Base-by-base conservation (phyloP, 1,284 basidiomycete species). In the Tetrapyrgos nigripes region DNA sequence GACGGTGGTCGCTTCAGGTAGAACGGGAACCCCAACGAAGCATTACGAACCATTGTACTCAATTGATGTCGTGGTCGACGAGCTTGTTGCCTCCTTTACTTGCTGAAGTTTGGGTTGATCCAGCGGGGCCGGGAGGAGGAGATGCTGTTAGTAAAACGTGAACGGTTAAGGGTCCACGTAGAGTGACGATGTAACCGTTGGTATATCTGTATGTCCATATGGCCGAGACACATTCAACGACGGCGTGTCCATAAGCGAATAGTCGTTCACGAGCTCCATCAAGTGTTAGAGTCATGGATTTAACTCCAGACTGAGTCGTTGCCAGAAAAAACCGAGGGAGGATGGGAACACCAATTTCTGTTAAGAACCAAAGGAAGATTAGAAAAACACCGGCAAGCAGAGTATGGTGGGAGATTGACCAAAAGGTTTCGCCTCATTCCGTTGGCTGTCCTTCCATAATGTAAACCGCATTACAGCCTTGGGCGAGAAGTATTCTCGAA, bases 321-420 rank as follows among this genome's bases (percentile, higher is more conserved):
- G 91, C 88, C 28, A 91, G 82, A 75, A 93, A 91, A 73, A 92
- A 92, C 35, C 90, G 86, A n/a, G 91, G 87, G 29, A 93, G 76
- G 58, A 92, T 90, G 24, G 87, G 86, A 47, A 86, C 82, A 50
- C 84, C 85, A 60, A 93, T 89, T 74, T 92, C 91, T 92, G 70
- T 50, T 59, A 53, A 55, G 55, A 57, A 52, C 35, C 26, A 54
- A 24, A 19, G 11, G 35, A 3, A 33, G 17, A 24, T 29, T 8
- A 26, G 11, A 19, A 19, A 27, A 40, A 8, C 2, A 45, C 10
- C 26, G 48, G 33, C 31, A 49, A n/a, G 31, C 21, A 48, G 17
- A 44, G 17, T 28, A 45, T 50, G 13, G 10, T 28, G 21, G 29
- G 29, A 55, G 23, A 76, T 87, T 57, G 57, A 92, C 91, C 89